Evolutionary conservation across 176 grass and related monocot species (phyloP).

Genomic region (Carex kokanica): DNA sequence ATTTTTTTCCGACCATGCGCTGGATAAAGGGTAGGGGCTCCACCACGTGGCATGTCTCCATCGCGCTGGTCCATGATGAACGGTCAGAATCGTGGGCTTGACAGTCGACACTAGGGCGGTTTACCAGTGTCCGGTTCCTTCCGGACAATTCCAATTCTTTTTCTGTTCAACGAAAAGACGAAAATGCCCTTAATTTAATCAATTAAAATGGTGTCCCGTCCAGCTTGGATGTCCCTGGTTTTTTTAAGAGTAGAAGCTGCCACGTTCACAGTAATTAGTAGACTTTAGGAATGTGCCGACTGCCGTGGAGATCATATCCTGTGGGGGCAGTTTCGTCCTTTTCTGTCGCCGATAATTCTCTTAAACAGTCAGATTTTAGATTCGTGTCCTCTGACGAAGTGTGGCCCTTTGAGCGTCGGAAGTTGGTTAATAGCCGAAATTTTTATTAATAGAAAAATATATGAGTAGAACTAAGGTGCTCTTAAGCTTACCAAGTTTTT

Average conservation of each 20-base stretch:
- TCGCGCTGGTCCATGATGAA: not conserved
- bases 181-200: not conserved
- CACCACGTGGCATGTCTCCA: conserved; percentile 6
- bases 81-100: not conserved
- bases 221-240: not conserved
- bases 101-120: not conserved
- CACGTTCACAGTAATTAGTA: not conserved
- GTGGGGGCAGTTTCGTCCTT: not conserved
- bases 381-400: not conserved
- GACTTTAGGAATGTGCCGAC: not conserved
- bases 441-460: too few relatives aligned
- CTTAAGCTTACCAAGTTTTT: too few relatives aligned
- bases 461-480: too few relatives aligned
- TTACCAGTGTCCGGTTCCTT: conserved; percentile 14
- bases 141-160: not conserved
- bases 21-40: conserved; percentile 8
- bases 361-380: not conserved
- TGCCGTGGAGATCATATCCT: conserved; percentile 9
- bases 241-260: not conserved
- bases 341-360: not conserved
- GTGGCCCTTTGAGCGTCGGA: too few relatives aligned
- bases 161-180: not conserved
- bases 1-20: conserved; percentile 20
- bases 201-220: not conserved
- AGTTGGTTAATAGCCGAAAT: too few relatives aligned